Base-by-base conservation (phyloP, 805 yeast species). In the Suhomyces faveliae region DNA sequence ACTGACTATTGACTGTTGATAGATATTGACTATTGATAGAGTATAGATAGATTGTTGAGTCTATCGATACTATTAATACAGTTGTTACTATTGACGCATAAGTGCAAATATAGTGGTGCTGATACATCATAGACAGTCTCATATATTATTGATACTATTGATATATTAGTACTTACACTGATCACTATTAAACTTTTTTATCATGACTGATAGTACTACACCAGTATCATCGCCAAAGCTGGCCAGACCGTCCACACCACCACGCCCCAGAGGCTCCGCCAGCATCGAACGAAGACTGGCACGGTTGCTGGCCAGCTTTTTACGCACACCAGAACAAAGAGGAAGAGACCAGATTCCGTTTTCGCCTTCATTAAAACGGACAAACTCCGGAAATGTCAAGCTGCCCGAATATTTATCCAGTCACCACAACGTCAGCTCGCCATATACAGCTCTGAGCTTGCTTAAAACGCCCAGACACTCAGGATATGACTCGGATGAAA, bases 331-430 rank as follows among this genome's bases (percentile, higher is more conserved):
- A 0, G 76, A 71, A 27, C 71, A 66, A 38, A 42, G 13, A 21
- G 47, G 37, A n/a, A 20, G 37, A 8, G 63, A 60, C 27, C 45
- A 43, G 19, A 49, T 70, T 17, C 76, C 76, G 33, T 63, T 68
- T 46, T 64, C 73, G 9, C 77, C 77, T 4, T 62, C 70, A n/a
- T 52, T 66, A 42, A 72, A 72, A 48, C 53, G 76, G 21, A 58
- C 67, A 41, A 64, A 53, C 46, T 61, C 66, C 1, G 69, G 67
- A 15, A 52, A 48, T 43, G 56, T 55, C 35, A 62, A 62, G 50
- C 62, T 70, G n/a, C 76, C 75, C 1, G 75, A 68, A 43, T 62
- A 59, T 48, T 61, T 58, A 42, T 51, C 60, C 25, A 56, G 56
- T 46, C 47, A 56, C 40, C 60, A 59, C 25, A 61, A 58, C 40